Evolutionary conservation across 495 filamentous ascomycete species (phyloP), one percentile per base, ranked within the genome.

Genomic region (Thermochaetoides thermophila): DNA sequence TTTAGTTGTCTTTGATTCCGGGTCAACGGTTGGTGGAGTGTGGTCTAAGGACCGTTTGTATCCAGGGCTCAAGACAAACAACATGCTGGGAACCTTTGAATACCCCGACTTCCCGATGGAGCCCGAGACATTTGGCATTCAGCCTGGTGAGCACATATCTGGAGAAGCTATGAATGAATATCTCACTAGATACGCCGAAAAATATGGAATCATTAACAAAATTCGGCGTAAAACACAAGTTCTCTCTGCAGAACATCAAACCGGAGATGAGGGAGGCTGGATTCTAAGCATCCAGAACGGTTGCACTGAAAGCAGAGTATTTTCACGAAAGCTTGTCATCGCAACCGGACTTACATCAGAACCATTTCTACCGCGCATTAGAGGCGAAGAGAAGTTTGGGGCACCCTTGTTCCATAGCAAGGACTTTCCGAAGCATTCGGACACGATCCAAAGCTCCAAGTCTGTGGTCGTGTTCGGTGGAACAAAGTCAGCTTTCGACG

Each of bases 401-500:
- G 65, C 57, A 0, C 73, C 74, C 3, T 40, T 87, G 5, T 69
- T 83, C 39, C 81, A 85, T 46, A 66, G 60, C 21, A 66, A 58
- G 29, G 64, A 81, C 35, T 66, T 81, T 13, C 31, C 31, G 5
- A 29, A 50, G 28, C 40, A 60, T 28, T 39, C 35, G 0, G 51
- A 40, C 23, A 56, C 53, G 12, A 13, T 56, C 20, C 39, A 48
- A 5, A 51, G 59, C 2, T 47, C 42, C 15, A 50, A 52, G 12
- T 49, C 43, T 0, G 65, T 83, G 3, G 67, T 69, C 0, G 65
- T 91, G 1, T 65, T 83, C 29, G 80, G 83, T 10, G 76, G 69
- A 7, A 73, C 69, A 1, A 92, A 91, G 49, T 81, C 76, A 3
- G 79, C 69, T 1, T 84, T 71, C 64, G 84, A 91, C 60, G 71